A percentile compares a stretch with the other conserved stretches of the same genome.
Conservation (phyloP, 495 filamentous ascomycete species). For the Saxispiralis lemnorum region DNA sequence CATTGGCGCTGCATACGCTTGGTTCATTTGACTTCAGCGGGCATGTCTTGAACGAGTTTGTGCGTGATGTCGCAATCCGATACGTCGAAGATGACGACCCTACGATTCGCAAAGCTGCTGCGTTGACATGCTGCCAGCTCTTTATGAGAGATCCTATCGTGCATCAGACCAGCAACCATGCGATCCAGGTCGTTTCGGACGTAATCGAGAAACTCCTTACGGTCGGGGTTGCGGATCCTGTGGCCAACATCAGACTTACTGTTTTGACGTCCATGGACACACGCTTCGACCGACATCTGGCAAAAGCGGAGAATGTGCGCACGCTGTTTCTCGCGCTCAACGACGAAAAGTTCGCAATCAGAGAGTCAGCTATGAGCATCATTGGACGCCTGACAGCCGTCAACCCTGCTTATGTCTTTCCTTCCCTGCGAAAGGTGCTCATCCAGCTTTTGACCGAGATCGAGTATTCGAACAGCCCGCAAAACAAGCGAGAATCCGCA, state of each 20-base stretch:
- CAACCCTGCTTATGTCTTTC: conserved; percentile 95
- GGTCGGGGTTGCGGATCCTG: conserved; percentile 80
- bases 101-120: conserved; percentile 83
- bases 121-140: conserved; percentile 91
- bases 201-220: conserved; percentile 92
- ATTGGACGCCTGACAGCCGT: conserved; percentile 79
- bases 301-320: conserved; percentile 87
- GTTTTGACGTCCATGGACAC: conserved; percentile 77
- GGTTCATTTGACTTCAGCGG: conserved; percentile 90
- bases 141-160: conserved; percentile 94
- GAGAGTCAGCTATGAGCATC: conserved; percentile 87
- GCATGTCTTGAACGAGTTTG: conserved; percentile 92
- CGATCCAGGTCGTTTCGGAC: conserved; percentile 88
- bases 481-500: conserved; percentile 89
- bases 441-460: conserved; percentile 92
- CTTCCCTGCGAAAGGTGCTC: conserved; percentile 76
- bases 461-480: conserved; percentile 81
- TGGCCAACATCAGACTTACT: conserved; percentile 70
- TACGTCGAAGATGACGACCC: conserved; percentile 92
- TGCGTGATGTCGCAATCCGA: conserved; percentile 92
- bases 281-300: conserved; percentile 86
- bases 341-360: conserved; percentile 76
- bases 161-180: conserved; percentile 89
- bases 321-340: conserved; percentile 93
- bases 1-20: conserved; percentile 76